Evolutionary conservation across 2,329 filamentous ascomycete genomes (phyloP).

Genomic region (Claviceps sp.): DNA sequence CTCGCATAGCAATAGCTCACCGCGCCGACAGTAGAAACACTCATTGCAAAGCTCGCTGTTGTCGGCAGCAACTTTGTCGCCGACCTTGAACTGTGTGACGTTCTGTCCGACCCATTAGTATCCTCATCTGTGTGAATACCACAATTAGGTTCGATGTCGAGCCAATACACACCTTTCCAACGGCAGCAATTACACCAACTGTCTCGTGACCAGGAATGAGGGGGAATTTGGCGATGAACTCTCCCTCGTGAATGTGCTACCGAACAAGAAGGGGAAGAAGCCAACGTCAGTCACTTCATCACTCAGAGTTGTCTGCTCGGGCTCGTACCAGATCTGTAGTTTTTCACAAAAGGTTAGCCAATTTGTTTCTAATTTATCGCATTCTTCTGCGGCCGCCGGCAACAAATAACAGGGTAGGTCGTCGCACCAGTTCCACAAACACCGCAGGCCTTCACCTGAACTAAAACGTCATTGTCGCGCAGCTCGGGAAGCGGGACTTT

Average conservation of each 20-base stretch:
- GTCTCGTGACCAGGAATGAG: constrained; percentile 57
- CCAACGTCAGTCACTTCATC: background rate
- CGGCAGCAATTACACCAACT: constrained; percentile 47
- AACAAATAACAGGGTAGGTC: background rate
- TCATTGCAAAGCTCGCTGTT: constrained; percentile 55
- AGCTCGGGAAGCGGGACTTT: constrained; percentile 47
- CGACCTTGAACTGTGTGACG: constrained; percentile 46
- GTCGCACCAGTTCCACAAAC: constrained; percentile 41
- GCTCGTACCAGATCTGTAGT: constrained; percentile 21
- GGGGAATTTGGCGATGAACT: constrained; percentile 51
- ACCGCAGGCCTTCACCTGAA: constrained; percentile 56
- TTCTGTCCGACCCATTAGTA: constrained; percentile 19
- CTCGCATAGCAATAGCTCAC: constrained; percentile 55
- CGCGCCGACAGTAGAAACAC: constrained; percentile 62
- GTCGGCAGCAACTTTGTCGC: constrained; percentile 51
- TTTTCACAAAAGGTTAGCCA: constrained; percentile 9
- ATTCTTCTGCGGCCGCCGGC: constrained; percentile 2
- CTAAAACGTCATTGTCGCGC: constrained; percentile 45
- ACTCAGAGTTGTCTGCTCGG: background rate
- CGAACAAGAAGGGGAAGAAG: background rate
- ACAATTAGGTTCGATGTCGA: background rate
- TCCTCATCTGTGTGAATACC: background rate
- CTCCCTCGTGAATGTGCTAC: constrained; percentile 51
- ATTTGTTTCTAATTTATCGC: no score
- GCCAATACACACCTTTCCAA: constrained; percentile 25